Evolutionary conservation across 2,329 filamentous ascomycete species (phyloP), one percentile per base, ranked within the genome.

Genomic region (Phaeosphaeria sp.): DNA sequence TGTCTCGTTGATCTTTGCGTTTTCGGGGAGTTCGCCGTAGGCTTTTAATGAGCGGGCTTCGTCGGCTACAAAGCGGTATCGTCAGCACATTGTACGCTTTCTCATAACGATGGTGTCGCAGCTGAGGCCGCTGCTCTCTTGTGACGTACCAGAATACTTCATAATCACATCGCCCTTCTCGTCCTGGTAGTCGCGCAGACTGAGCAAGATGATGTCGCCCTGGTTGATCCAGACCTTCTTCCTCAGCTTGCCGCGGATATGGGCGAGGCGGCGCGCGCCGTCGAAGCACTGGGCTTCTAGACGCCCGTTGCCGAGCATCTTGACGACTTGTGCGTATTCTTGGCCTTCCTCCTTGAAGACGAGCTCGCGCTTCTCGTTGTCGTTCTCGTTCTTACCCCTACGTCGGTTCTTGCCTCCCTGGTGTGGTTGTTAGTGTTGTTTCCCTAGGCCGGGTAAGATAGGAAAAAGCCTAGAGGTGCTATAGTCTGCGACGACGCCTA

Each of bases 1-100:
- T 65, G 93, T 97, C 87, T 99, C 95, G 88, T 99, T 99, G 88
- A 99, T 99, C 90, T 98, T 98, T 79, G 95, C 95, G 75, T 88
- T 91, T 83, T 98, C 95, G 69, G 95, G 95, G 60, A 99, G 85
- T 82, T 99, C 95, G 79, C 95, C 95, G 81, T 98, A 98, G 62
- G 93, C 92, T 84, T 98, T 98, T 74, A 99, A 87, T 68, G 89
- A 91, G 76, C 95, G 90, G 73, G 95, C 95, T 84, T 98, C 95
- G 77, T 99, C 95, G 82, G 77, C 74, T 59, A 59, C 56, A 87
- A 96, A 96, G 7, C 96, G 96, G 78, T 96, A 85, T n/a, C n/a
- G 77, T 94, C 92, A 61, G 93, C 90, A 76, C 36, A 92, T 15
- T 22, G 3, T 13, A 25, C 21, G 2, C n/a, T 90, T 68, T 89